Evolutionary conservation across 257 asterid genomes (phyloP).

Genomic region (Solanum chmielewskii): DNA sequence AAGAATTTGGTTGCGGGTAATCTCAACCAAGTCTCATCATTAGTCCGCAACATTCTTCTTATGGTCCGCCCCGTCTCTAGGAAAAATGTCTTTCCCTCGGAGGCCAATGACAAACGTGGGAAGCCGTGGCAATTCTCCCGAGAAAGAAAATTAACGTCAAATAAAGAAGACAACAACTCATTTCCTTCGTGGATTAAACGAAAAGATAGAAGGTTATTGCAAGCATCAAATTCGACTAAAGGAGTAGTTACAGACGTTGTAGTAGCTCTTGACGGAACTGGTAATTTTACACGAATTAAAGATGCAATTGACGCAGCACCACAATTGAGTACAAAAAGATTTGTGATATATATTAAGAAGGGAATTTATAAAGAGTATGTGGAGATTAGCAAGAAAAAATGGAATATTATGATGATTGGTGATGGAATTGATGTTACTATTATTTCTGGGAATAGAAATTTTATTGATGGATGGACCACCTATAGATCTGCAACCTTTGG

Average conservation of each 20-base stretch:
- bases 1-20: slow-evolving; percentile 31
- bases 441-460: slow-evolving; percentile 46
- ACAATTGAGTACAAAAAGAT: slow-evolving; percentile 19
- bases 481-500: slow-evolving; percentile 65
- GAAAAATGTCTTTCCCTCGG: not conserved
- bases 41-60: slow-evolving; percentile 31
- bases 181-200: slow-evolving; percentile 41
- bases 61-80: slow-evolving; percentile 30
- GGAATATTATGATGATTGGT: slow-evolving; percentile 57
- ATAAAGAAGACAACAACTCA: not conserved
- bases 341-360: slow-evolving; percentile 36
- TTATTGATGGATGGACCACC: slow-evolving; percentile 55
- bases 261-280: slow-evolving; percentile 56
- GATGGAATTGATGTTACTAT: slow-evolving; percentile 56
- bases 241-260: slow-evolving; percentile 26
- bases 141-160: slow-evolving; percentile 25
- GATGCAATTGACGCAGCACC: slow-evolving; percentile 46
- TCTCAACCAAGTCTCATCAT: slow-evolving; percentile 39
- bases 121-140: not conserved
- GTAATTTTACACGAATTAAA: slow-evolving; percentile 23
- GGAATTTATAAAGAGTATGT: slow-evolving; percentile 50
- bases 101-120: not conserved
- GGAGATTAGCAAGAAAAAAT: slow-evolving; percentile 48
- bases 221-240: not conserved
- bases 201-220: slow-evolving; percentile 31